These are phyloP conservation scores for Trichophyton rubrum DNA, from an alignment of 2,329 filamentous ascomycete species.

Conservation along the genomic window DNA sequence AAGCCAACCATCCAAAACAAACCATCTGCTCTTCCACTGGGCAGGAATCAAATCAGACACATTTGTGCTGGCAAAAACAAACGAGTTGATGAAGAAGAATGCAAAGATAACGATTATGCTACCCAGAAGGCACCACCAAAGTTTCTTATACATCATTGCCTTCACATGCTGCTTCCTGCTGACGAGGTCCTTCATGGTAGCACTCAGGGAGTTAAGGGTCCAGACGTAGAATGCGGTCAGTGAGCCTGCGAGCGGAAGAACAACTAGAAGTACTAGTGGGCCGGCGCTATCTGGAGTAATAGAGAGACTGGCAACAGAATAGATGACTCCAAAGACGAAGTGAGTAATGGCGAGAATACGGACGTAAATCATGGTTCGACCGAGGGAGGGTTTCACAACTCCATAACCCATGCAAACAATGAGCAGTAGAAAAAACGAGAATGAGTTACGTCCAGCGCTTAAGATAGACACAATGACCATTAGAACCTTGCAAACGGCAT, in stretches of 20 bases:
- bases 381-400: slow-evolving; percentile 86
- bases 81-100: slow-evolving; percentile 98
- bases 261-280: slow-evolving; percentile 80
- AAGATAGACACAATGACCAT: slow-evolving; percentile 86
- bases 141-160: slow-evolving; percentile 89
- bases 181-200: slow-evolving; percentile 89
- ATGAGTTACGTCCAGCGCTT: slow-evolving; percentile 89
- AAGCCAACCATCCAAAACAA: slow-evolving; percentile 91
- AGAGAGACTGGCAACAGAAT: slow-evolving; percentile 77
- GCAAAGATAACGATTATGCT: slow-evolving; percentile 93
- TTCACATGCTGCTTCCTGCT: slow-evolving; percentile 91
- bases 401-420: slow-evolving; percentile 99
- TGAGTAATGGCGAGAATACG: slow-evolving; percentile 82
- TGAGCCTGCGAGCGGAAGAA: slow-evolving; percentile 80
- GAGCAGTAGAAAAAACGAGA: slow-evolving; percentile 93
- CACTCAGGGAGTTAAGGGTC: slow-evolving; percentile 90
- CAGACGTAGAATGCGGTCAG: slow-evolving; percentile 96
- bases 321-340: slow-evolving; percentile 89
- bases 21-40: slow-evolving; percentile 97
- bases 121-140: slow-evolving; percentile 93
- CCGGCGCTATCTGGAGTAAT: slow-evolving; percentile 83
- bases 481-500: slow-evolving; percentile 67
- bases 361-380: slow-evolving; percentile 87
- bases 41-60: slow-evolving; percentile 86
- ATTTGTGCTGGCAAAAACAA: slow-evolving; percentile 75